Evolutionary conservation across 495 filamentous ascomycete genomes (phyloP).

Genomic region (Copromyces sp.): DNA sequence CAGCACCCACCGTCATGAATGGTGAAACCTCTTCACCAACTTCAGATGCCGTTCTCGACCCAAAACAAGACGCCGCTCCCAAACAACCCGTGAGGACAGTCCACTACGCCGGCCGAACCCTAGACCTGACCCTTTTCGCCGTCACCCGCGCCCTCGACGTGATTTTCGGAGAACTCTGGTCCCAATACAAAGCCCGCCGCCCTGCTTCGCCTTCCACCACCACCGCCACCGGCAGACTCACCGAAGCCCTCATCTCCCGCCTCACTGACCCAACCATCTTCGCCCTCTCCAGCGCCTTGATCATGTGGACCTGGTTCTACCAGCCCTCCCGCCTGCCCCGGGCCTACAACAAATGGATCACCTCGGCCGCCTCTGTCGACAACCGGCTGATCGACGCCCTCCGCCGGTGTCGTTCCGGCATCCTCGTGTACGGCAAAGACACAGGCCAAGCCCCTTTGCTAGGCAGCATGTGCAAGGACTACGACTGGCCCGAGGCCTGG

Average conservation of each 20-base stretch:
- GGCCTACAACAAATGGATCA: conserved; percentile 82
- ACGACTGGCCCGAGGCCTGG: conserved; percentile 56
- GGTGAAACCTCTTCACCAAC: not conserved
- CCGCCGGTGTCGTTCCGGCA: conserved; percentile 50
- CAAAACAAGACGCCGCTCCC: not conserved
- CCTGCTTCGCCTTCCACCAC: conserved; percentile 35
- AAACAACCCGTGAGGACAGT: conserved; percentile 16
- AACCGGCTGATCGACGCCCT: conserved; percentile 64
- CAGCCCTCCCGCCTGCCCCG: conserved; percentile 54
- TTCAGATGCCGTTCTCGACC: not conserved
- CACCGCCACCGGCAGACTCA: not conserved
- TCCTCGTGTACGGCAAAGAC: conserved; percentile 66
- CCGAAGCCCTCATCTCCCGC: conserved; percentile 41
- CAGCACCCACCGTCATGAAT: not conserved
- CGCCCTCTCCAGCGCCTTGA: conserved; percentile 60
- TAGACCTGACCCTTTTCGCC: conserved; percentile 83
- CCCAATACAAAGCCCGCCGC: conserved; percentile 30
- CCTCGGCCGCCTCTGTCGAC: conserved; percentile 69
- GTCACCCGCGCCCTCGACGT: conserved; percentile 65
- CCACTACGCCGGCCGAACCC: conserved; percentile 59
- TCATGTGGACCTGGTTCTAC: conserved; percentile 94
- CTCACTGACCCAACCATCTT: conserved; percentile 65
- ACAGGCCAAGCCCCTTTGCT: conserved; percentile 65
- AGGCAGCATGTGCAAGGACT: conserved; percentile 65
- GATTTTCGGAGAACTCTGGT: conserved; percentile 57